phyloP scores from a whole-genome alignment of 208 protist species.

The Wallacemonas sp. region DNA sequence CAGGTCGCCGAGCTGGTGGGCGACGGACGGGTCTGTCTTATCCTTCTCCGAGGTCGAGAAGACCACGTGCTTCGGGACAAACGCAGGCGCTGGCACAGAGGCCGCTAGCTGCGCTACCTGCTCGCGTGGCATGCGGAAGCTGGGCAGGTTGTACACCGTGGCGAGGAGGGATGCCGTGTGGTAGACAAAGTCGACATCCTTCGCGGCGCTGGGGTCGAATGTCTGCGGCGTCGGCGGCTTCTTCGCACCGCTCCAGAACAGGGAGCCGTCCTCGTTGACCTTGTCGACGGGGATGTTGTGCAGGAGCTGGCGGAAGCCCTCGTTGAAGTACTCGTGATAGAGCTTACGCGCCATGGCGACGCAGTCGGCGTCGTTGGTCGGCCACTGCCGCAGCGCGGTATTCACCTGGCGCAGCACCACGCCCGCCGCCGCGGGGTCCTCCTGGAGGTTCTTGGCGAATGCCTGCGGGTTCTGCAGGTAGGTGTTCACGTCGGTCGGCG shows the following conservation, averaged over 20 bases:
- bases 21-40: constrained; percentile 35
- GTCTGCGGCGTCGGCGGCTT: constrained; percentile 83
- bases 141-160: constrained; percentile 57
- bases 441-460: constrained; percentile 65
- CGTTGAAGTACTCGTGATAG: constrained; percentile 97
- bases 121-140: constrained; percentile 30
- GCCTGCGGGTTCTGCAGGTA: constrained; percentile 74
- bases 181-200: constrained; percentile 82
- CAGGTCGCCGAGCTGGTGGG: constrained; percentile 38
- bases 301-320: constrained; percentile 97
- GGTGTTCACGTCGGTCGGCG: constrained; percentile 80
- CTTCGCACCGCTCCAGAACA: constrained; percentile 94
- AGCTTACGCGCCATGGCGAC: constrained; percentile 92
- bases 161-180: constrained; percentile 78
- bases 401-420: constrained; percentile 71
- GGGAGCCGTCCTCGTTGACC: constrained; percentile 85
- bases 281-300: constrained; percentile 98
- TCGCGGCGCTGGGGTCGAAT: constrained; percentile 50
- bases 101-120: constrained; percentile 53
- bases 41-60: constrained; percentile 83
- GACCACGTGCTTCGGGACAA: constrained; percentile 66
- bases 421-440: constrained; percentile 70
- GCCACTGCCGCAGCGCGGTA: constrained; percentile 78
- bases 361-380: constrained; percentile 93
- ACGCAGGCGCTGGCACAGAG: constrained; percentile 45